Base-by-base conservation (phyloP, 2,329 filamentous ascomycete species). In the Fusarium albidum region DNA sequence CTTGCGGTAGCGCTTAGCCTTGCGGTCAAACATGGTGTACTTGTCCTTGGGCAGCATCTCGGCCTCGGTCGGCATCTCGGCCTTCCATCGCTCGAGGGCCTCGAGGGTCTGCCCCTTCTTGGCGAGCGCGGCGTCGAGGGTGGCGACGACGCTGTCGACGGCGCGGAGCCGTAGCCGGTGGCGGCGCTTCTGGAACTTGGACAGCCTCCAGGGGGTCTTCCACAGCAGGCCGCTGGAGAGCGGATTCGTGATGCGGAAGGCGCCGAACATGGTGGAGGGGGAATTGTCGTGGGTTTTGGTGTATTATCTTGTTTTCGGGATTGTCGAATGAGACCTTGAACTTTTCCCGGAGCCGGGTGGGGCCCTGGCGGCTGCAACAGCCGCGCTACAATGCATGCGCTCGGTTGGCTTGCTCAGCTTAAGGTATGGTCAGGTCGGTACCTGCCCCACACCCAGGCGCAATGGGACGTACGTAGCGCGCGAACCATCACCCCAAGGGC, bases 121-220 rank as follows among this genome's bases (percentile, higher is more conserved):
- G 45, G 85, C 81, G 47, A 98, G 83, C 14, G 94, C 93, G 37
- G 79, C 83, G 69, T 92, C 90, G 59, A 99, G 77, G 13, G 91
- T 92, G 52, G 89, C 86, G 54, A 99, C 87, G n/a, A 98, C 87
- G 39, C 81, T 82, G 76, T 99, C 95, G 60, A 99, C 93, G 47
- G 88, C 86, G 59, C 90, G 88, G 59, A 97, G 82, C 39, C 93
- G 89, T 73, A 88, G 82, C 61, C 93, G 86, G 69, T 97, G 93
- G 49, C 93, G 89, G 61, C 87, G 84, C 77, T 98, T 98, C 77
- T 96, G 93, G 72, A 91, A 92, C 64, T 85, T 82, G 53, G 95
- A 99, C 70, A 99, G 86, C 57, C 95, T 89, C 93, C 93, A 99
- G 66, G 95, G 95, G 68, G 90, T 92, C 86, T 99, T 99, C 95